These are phyloP conservation scores for Phellopilus nigrolimitatus DNA, from an alignment of 1,284 basidiomycete genomes.

Conservation along the genomic window DNA sequence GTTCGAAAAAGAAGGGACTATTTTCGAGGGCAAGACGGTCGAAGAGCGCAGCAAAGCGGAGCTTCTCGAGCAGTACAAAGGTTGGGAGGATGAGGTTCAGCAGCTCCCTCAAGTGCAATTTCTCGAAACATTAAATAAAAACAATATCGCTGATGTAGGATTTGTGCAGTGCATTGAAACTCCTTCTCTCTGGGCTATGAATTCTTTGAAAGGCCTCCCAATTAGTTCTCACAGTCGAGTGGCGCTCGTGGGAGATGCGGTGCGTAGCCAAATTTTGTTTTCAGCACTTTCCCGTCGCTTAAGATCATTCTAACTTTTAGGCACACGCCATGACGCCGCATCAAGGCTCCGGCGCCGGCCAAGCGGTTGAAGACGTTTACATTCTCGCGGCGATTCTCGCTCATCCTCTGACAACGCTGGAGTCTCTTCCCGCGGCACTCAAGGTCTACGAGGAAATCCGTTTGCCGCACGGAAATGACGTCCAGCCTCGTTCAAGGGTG, in stretches of 20 bases:
- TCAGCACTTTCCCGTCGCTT: too few species aligned
- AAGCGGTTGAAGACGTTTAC: constrained; percentile 29
- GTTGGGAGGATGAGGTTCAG: constrained; percentile 17
- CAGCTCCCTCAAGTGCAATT: constrained; percentile 15
- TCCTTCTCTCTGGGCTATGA: constrained; percentile 20
- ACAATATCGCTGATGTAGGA: not conserved
- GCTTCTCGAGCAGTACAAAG: constrained; percentile 9
- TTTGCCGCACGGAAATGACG: constrained; percentile 31
- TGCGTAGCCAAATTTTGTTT: constrained; percentile 4
- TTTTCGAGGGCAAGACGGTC: constrained; percentile 4
- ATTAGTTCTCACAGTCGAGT: constrained; percentile 11
- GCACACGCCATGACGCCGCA: constrained; percentile 22
- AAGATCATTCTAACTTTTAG: too few species aligned
- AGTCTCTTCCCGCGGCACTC: constrained; percentile 26
- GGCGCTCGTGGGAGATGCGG: constrained; percentile 21
- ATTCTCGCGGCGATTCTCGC: constrained; percentile 33
- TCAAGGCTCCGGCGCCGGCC: constrained; percentile 21
- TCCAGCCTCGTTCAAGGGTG: constrained; percentile 27
- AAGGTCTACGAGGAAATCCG: constrained; percentile 34
- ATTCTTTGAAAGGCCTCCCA: constrained; percentile 10
- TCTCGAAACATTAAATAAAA: not conserved
- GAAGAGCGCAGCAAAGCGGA: not conserved
- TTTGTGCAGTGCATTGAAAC: too few species aligned
- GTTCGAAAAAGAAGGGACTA: constrained; percentile 11
- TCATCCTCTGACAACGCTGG: constrained; percentile 24